phyloP scores from a whole-genome alignment of 2,329 filamentous ascomycete genomes.

The Trichoderma koningiopsis region DNA sequence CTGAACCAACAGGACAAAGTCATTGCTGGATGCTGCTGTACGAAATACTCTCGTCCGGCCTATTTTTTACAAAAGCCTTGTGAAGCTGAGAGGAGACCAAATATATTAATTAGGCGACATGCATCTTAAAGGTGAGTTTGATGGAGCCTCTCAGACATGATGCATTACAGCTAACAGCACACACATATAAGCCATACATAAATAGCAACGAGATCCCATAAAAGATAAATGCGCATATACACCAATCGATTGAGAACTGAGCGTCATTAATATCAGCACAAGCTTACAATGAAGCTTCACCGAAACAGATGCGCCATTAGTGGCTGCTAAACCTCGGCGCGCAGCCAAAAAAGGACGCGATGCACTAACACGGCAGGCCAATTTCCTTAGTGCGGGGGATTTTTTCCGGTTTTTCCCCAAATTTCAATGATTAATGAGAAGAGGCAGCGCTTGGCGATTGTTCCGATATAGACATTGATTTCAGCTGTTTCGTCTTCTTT shows the following conservation, averaged over 20 bases:
- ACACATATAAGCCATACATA: background rate
- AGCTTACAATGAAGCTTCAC: background rate
- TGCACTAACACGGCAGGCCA: background rate
- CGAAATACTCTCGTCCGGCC: background rate
- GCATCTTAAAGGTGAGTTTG: background rate
- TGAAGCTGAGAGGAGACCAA: background rate
- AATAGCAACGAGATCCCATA: background rate
- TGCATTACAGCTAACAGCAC: background rate
- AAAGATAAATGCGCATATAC: background rate
- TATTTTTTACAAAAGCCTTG: background rate
- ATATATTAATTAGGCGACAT: background rate
- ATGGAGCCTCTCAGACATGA: background rate
- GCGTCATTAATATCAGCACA: background rate
- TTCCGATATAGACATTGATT: background rate
- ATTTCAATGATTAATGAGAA: background rate
- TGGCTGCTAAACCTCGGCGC: background rate
- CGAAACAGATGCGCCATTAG: background rate
- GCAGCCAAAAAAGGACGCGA: background rate
- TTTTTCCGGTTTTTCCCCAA: background rate
- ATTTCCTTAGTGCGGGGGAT: constrained; percentile 13
- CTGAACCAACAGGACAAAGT: background rate
- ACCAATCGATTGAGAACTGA: background rate
- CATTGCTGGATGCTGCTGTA: background rate
- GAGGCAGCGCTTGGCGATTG: background rate
- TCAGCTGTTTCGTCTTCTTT: background rate